Base-by-base conservation (phyloP, 2,329 filamentous ascomycete species). In the Colletotrichum brevisporum region DNA sequence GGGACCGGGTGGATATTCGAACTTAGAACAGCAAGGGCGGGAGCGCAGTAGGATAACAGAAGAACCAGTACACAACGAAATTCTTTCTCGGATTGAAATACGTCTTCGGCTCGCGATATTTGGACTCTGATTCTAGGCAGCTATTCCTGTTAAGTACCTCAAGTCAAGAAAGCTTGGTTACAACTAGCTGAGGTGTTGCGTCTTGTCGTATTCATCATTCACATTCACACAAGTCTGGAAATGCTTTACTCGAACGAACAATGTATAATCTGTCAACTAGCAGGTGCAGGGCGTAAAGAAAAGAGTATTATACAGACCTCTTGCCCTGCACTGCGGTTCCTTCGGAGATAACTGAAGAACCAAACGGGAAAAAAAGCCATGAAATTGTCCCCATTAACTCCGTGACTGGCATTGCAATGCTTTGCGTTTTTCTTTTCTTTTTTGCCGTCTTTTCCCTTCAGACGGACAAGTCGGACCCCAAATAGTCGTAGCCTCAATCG, bases 231-330 rank as follows among this genome's bases (percentile, higher is more conserved):
- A 21, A 41, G 13, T 13, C n/a, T 48, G 18, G n/a, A 13, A 48
- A 16, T 18, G 16, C 26, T 15, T 6, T 13, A 47, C 43, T 45
- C 26, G 21, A 57, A 62, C 16, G 43, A 52, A 56, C 50, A 67
- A 69, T 62, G 63, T 57, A 67, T 67, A 67, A 69, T 47, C 63
- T 69, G 56, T 61, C 21, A 60, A 60, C 57, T 56, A 36, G 65
- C 24, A 55, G 43, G 55, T 70, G 56, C 31, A 62, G 43, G 56
- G 45, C 50, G 36, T 62, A 51, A 26, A 24, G 12, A 53, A 60
- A 61, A 53, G 52, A 54, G 56, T 71, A 71, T 66, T 71, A 71
- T 71, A 71, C 66, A 71, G 66, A 69, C 66, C 41, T 53, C 48
- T 45, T 51, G 53, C 31, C 67, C 56, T 60, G 47, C 41, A 52